Evolutionary conservation across 192 early-diverging fungal species (phyloP), one percentile per base, ranked within the genome.

Genomic region (Rhizophagus clarus): DNA sequence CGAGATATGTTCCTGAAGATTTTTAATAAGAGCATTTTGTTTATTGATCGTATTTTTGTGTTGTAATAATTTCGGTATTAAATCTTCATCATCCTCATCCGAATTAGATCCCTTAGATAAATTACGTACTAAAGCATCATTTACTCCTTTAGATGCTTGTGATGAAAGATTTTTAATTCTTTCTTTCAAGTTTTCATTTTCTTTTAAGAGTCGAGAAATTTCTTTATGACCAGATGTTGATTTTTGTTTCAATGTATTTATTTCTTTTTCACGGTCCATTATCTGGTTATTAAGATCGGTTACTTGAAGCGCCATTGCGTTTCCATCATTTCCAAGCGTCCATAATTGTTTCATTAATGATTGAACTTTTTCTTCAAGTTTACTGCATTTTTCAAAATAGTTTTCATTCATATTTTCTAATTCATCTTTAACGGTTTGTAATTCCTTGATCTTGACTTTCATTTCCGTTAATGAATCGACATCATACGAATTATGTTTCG

Each of bases 321-420:
- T 76, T 40, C 32, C 74, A 40, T 62, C 32, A 20, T 42, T n/a
- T 14, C 61, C 61, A 2, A 34, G 29, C 17, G 34, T 20, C 37
- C 24, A 26, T 29, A 63, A 40, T 63, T 76, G 56, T 63, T 76
- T 28, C 22, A 28, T 76, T 42, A 76, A 63, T 5, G 74, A 62
- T 61, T 76, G 29, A 32, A 76, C 26, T n/a, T 63, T 76, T 26
- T 61, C 17, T 26, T 76, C 74, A 26, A 76, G 74, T 42, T 31
- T 61, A 2, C 26, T 7, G 8, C 74, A 34, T 34, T 76, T 51
- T 76, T 76, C 60, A 15, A 62, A 11, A 8, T 45, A 63, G 4
- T 15, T 62, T n/a, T 32, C 22, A 26, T 76, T 76, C 17, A 24
- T 24, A 62, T 40, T 12, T 63, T 76, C 61, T 42, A 76, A 63